These are phyloP conservation scores for Suhomyces bolitotheri DNA, from an alignment of 1,139 yeast genomes.

Conservation along the genomic window DNA sequence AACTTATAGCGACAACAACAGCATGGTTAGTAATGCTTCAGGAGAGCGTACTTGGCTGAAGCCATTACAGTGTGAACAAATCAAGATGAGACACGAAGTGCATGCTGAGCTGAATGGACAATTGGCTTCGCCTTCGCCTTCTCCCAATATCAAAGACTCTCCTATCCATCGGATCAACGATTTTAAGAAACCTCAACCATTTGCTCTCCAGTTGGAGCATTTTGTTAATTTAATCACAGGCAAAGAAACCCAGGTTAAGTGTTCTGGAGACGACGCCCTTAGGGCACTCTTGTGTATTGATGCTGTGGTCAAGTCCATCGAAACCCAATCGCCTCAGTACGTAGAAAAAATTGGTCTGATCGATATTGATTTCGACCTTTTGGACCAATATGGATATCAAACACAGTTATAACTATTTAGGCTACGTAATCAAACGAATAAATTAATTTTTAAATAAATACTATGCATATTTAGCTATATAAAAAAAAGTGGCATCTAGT, in stretches of 20 bases:
- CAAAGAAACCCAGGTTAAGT: slow-evolving; percentile 31
- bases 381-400: slow-evolving; percentile 5
- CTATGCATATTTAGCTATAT: slow-evolving; percentile 4
- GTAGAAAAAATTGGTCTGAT: slow-evolving; percentile 30
- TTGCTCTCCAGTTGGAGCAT: slow-evolving; percentile 42
- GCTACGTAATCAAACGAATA: slow-evolving; percentile 1
- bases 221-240: slow-evolving; percentile 39
- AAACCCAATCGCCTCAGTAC: slow-evolving; percentile 36
- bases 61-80: slow-evolving; percentile 30
- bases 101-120: slow-evolving; percentile 8
- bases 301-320: slow-evolving; percentile 38
- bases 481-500: slow-evolving; percentile 7
- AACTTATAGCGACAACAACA: slow-evolving; percentile 14
- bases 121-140: slow-evolving; percentile 28
- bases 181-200: slow-evolving; percentile 31
- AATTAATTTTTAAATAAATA: slow-evolving; percentile 9
- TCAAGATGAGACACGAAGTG: slow-evolving; percentile 21
- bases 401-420: not conserved
- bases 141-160: slow-evolving; percentile 26
- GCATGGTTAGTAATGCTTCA: slow-evolving; percentile 13
- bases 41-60: slow-evolving; percentile 33
- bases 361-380: slow-evolving; percentile 16
- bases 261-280: slow-evolving; percentile 45
- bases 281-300: slow-evolving; percentile 42
- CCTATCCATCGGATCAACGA: slow-evolving; percentile 19